Evolutionary conservation across 2,329 filamentous ascomycete genomes (phyloP), one percentile per base, ranked within the genome.

Genomic region (Aspergillus puulaauensis): DNA sequence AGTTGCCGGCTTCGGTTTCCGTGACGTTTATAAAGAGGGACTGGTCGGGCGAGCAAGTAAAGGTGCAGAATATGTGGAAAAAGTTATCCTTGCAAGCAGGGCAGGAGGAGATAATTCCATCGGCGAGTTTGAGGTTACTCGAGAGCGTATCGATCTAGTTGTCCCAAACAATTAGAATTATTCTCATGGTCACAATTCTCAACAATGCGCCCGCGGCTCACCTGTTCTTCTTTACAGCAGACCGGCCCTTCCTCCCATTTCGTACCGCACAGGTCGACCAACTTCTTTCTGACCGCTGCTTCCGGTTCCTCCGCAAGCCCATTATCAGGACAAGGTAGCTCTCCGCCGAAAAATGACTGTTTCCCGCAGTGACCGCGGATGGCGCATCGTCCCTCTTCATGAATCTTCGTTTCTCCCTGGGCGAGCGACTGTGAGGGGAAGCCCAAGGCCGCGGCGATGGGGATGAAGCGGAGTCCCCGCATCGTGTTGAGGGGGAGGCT

Each of bases 11-110:
- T 61, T 85, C 83, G 0, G 88, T 89, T 53, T 87, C 77, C 11
- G 95, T 98, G 44, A 99, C 86, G 69, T 99, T 99, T 72, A 99
- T 82, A 70, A 99, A 99, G 0, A 96, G 80, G 0, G 92, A 97
- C 73, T 99, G 95, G 69, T 99, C 90, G 6, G 96, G 93, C 4
- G 95, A 99, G 79, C 96, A 99, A 2, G 93, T 98, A 71, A 99
- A 98, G 4, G 92, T 96, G 79, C 95, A 99, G 75, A 99, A 99
- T 45, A 96, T 82, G 78, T 99, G 96, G 81, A 91, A 98, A 80
- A 99, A 99, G 80, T 99, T 99, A 68, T 93, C 89, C 76, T 95
- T 96, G 83, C 95, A 99, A 33, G 96, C 95, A 2, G 95, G 95
- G 73, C 95, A 99, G 9, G 92, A 91, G 24, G 92, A 88, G 72